Conservation (phyloP, 2,329 filamentous ascomycete species). For the Purpureocillium takamizusanense region DNA sequence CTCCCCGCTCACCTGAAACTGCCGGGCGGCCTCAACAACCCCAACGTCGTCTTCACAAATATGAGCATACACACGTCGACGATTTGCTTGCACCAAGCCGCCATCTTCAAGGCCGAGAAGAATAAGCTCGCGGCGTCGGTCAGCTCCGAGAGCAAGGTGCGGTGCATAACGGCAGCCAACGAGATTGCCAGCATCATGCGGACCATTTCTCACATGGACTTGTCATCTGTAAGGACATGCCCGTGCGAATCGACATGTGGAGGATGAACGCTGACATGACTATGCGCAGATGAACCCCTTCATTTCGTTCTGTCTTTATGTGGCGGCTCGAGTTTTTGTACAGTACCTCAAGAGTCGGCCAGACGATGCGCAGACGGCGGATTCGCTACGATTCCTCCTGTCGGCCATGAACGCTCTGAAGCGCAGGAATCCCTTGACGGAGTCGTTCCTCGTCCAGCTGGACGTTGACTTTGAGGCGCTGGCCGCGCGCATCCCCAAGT, state of each 20-base stretch:
- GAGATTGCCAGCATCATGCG: constrained; percentile 95
- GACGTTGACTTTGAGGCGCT: constrained; percentile 82
- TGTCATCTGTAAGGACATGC: constrained; percentile 58
- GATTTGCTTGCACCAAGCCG: constrained; percentile 95
- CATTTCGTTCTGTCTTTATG: constrained; percentile 89
- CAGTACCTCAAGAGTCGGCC: constrained; percentile 94
- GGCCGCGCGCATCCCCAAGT: constrained; percentile 50
- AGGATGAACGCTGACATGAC: neutral
- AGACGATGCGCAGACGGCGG: constrained; percentile 67
- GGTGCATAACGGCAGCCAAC: constrained; percentile 87
- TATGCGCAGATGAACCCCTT: constrained; percentile 91
- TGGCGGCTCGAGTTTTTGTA: constrained; percentile 90
- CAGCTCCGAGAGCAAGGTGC: constrained; percentile 80
- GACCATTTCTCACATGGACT: constrained; percentile 83
- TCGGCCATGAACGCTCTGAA: constrained; percentile 87
- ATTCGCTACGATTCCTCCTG: constrained; percentile 83
- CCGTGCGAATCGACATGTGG: too few species aligned
- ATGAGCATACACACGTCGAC: constrained; percentile 96
- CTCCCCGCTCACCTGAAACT: constrained; percentile 76
- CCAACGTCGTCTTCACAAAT: constrained; percentile 87
- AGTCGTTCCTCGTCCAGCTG: constrained; percentile 88
- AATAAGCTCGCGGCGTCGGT: constrained; percentile 69
- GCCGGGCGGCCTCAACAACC: constrained; percentile 62
- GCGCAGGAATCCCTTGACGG: constrained; percentile 78
- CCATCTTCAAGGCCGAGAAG: constrained; percentile 94